These are phyloP conservation scores for Hymenoscyphus occultus DNA, from an alignment of 2,329 filamentous ascomycete species.

Conservation along the genomic window DNA sequence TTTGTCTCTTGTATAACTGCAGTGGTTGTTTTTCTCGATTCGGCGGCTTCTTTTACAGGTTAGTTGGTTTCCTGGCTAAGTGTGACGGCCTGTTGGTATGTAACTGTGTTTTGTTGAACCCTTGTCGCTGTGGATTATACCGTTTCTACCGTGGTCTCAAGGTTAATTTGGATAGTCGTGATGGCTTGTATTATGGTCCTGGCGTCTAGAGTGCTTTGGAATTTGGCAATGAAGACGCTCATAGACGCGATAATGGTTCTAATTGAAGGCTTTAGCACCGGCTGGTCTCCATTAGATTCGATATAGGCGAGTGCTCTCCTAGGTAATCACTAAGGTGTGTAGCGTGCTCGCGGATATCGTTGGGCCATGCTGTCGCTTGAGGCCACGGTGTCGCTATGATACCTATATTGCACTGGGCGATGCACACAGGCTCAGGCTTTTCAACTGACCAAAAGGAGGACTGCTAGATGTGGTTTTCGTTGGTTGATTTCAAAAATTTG, in stretches of 20 bases:
- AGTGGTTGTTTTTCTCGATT: constrained; percentile 11
- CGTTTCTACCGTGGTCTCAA: background rate
- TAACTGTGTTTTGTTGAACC: constrained; percentile 14
- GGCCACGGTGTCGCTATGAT: background rate
- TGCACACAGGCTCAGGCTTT: constrained; percentile 5
- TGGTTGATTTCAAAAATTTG: constrained; percentile 10
- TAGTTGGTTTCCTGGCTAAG: constrained; percentile 15
- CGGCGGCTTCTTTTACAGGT: constrained; percentile 8
- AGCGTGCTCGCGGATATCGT: constrained; percentile 15
- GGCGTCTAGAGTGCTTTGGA: constrained; percentile 12
- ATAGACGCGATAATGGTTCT: constrained; percentile 16
- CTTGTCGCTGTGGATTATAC: constrained; percentile 12
- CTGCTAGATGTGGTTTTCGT: constrained; percentile 12
- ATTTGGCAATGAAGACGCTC: constrained; percentile 16
- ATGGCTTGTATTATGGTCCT: background rate
- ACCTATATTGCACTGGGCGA: background rate
- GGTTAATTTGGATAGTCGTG: too few species aligned
- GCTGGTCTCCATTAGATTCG: constrained; percentile 15
- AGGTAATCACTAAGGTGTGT: constrained; percentile 16
- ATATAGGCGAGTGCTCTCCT: constrained; percentile 13
- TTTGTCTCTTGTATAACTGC: constrained; percentile 14
- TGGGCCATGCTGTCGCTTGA: constrained; percentile 16
- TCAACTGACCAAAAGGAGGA: constrained; percentile 5
- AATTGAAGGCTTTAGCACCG: constrained; percentile 10
- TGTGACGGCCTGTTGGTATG: constrained; percentile 8